These are phyloP conservation scores for Aspergillus carbonarius DNA, from an alignment of 2,329 filamentous ascomycete species.

Conservation along the genomic window DNA sequence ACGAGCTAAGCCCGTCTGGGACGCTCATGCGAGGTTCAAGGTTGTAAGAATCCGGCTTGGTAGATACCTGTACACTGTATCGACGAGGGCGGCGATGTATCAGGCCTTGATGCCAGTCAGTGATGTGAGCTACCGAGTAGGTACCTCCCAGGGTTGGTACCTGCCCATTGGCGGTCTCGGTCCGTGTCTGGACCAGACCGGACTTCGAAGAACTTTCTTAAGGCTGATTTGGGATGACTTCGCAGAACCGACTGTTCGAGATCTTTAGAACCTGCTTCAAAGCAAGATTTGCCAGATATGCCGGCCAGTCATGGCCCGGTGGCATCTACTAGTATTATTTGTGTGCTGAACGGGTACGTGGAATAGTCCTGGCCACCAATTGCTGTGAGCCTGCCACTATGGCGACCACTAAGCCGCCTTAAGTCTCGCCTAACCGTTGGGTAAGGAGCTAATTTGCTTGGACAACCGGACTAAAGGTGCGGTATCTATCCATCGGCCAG, in stretches of 20 bases:
- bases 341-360: background rate
- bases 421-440: slow-evolving; percentile 1
- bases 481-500: background rate
- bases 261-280: background rate
- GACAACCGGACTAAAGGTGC: background rate
- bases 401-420: background rate
- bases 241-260: background rate
- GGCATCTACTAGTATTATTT: background rate
- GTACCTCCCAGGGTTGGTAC: background rate
- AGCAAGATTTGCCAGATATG: background rate
- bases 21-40: slow-evolving; percentile 4
- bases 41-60: background rate
- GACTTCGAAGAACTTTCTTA: background rate
- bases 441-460: background rate
- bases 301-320: background rate
- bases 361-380: background rate
- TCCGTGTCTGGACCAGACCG: background rate
- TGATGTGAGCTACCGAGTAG: background rate
- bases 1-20: slow-evolving; percentile 2
- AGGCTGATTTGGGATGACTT: background rate
- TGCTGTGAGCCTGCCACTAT: background rate
- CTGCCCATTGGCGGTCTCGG: background rate
- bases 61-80: background rate
- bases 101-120: background rate
- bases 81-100: background rate